Evolutionary conservation across 768 basidiomycete genomes (phyloP), one percentile per base, ranked within the genome.

Genomic region (Trametes villosa): DNA sequence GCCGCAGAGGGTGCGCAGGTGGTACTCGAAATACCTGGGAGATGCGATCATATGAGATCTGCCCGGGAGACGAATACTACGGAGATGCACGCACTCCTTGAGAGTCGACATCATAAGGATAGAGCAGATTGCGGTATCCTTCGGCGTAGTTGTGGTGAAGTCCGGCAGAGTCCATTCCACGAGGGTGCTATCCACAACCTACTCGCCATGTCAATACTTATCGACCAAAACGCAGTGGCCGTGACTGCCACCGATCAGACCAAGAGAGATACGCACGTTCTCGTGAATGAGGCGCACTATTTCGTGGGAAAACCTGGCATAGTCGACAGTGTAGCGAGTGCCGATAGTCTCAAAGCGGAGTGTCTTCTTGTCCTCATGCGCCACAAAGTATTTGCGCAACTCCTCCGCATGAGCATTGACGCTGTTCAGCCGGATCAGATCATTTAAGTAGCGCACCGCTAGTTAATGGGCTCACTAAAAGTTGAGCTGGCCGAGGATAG

Each of bases 401-500:
- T 71, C 68, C 49, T 77, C 76, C 6, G 71, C 62, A 46, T 74
- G 65, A 15, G 65, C 68, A 50, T 70, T 68, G 24, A 75, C 68
- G 46, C 62, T 64, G 53, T 15, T 36, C 34, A 15, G 8, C 9
- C 34, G 34, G 34, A 36, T 36, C 34, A 36, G 8, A 36, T 36
- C 34, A 36, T 36, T n/a, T n/a, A n/a, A n/a, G n/a, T n/a, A n/a
- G n/a, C n/a, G n/a, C n/a, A n/a, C n/a, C n/a, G n/a, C n/a, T n/a
- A n/a, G n/a, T n/a, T n/a, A n/a, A n/a, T n/a, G n/a, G 18, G 34
- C 62, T 12, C 34, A 63, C 62, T 64, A 77, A 59, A 76, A 69
- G 53, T 68, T 76, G 60, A 78, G 66, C 44, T 79, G 77, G 18
- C 63, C 65, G 4, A 78, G 59, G 42, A 81, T 79, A 0, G 78